Conservation (phyloP, 345 rosid species). For the Linum trigynum region DNA sequence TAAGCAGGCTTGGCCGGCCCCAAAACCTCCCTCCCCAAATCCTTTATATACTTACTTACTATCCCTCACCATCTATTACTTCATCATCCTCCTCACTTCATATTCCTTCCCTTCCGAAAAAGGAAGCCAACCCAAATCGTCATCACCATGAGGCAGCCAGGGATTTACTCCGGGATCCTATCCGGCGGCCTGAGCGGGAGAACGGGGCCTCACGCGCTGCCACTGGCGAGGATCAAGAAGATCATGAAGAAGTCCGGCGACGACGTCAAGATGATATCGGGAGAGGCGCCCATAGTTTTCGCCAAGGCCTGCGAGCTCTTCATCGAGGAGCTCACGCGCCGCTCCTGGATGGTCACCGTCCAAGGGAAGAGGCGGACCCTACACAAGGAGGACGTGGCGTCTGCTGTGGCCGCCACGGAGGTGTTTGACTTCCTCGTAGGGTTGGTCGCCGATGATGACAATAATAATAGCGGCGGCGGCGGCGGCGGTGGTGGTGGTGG, state of each 20-base stretch:
- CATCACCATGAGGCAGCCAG: slow-evolving; percentile 45
- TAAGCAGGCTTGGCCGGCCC: too few relatives aligned
- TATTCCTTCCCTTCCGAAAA: too few relatives aligned
- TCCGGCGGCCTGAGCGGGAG: slow-evolving; percentile 23
- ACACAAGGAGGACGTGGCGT: slow-evolving; percentile 50
- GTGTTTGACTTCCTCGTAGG: slow-evolving; percentile 48
- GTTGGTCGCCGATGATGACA: background rate
- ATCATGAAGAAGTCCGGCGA: slow-evolving; percentile 60
- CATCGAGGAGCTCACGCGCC: slow-evolving; percentile 45
- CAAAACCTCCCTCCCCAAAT: too few relatives aligned
- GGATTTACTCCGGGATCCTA: slow-evolving; percentile 38
- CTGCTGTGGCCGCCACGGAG: slow-evolving; percentile 46
- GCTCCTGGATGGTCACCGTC: slow-evolving; percentile 48
- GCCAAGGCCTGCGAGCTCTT: slow-evolving; percentile 59
- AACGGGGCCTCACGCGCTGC: slow-evolving; percentile 44
- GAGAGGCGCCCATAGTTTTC: slow-evolving; percentile 55
- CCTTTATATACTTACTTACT: too few relatives aligned
- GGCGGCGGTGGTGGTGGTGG: background rate
- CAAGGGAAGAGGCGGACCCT: slow-evolving; percentile 55
- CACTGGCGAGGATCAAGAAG: slow-evolving; percentile 64
- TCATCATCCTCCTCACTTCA: too few relatives aligned
- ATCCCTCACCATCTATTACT: too few relatives aligned
- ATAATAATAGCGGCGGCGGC: background rate
- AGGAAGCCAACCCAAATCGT: too few relatives aligned
- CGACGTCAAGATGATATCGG: slow-evolving; percentile 55